Evolutionary conservation across 2,329 filamentous ascomycete genomes (phyloP).

Genomic region (Penicillium sp.): DNA sequence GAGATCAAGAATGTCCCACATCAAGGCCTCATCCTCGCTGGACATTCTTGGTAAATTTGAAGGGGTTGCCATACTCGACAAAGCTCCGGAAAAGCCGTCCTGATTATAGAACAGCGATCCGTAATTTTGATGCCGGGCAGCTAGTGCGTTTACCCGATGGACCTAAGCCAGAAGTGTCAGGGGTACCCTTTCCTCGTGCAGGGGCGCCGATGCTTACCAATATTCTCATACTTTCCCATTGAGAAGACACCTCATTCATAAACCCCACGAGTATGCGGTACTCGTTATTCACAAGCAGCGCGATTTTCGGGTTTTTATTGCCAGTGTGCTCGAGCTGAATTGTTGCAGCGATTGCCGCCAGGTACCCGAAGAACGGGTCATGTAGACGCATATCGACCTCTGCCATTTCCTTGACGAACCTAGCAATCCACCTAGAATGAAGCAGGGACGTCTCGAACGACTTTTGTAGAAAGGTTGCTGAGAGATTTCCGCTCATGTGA

Average conservation of each 20-base stretch:
- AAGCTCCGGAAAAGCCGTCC: slow-evolving; percentile 22
- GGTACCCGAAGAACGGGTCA: slow-evolving; percentile 29
- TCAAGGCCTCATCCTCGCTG: slow-evolving; percentile 21
- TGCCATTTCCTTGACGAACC: slow-evolving; percentile 24
- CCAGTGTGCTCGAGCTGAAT: slow-evolving; percentile 29
- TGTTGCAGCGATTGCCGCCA: slow-evolving; percentile 28
- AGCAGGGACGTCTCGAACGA: slow-evolving; percentile 29
- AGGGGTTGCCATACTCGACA: slow-evolving; percentile 26
- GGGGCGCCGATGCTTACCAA: slow-evolving; percentile 10
- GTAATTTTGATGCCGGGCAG: slow-evolving; percentile 23
- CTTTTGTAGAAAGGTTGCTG: slow-evolving; percentile 28
- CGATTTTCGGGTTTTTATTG: slow-evolving; percentile 26
- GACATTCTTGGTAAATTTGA: slow-evolving; percentile 28
- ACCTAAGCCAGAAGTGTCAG: slow-evolving; percentile 12
- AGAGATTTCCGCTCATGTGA: slow-evolving; percentile 22
- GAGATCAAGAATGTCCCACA: slow-evolving; percentile 29
- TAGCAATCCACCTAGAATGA: slow-evolving; percentile 28
- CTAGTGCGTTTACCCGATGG: slow-evolving; percentile 19
- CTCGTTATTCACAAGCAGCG: slow-evolving; percentile 22
- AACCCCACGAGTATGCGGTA: slow-evolving; percentile 23
- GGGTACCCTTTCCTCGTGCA: not conserved
- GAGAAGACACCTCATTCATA: slow-evolving; percentile 19
- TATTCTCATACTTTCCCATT: slow-evolving; percentile 24
- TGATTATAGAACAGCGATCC: slow-evolving; percentile 28
- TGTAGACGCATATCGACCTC: slow-evolving; percentile 22